These are phyloP conservation scores for Cryptococcus depauperatus DNA, from an alignment of 1,284 basidiomycete genomes.

Conservation along the genomic window DNA sequence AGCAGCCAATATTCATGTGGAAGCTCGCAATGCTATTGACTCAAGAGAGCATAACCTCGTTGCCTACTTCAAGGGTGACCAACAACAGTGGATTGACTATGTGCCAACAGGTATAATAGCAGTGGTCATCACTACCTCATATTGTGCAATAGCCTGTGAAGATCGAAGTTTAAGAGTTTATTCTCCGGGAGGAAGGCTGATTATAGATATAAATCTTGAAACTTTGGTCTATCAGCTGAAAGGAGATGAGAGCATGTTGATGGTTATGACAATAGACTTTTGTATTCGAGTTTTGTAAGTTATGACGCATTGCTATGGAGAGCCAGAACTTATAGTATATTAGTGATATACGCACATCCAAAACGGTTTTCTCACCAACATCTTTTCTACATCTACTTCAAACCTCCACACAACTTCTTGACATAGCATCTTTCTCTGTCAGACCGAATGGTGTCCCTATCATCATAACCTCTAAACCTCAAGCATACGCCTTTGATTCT, in stretches of 20 bases:
- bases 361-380: slow-evolving; percentile 57
- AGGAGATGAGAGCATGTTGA: slow-evolving; percentile 55
- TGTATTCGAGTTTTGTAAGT: slow-evolving; percentile 65
- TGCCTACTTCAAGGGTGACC: slow-evolving; percentile 52
- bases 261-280: slow-evolving; percentile 64
- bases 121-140: slow-evolving; percentile 56
- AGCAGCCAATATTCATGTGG: slow-evolving; percentile 54
- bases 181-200: slow-evolving; percentile 66
- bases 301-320: not conserved
- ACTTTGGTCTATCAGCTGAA: slow-evolving; percentile 64
- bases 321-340: not conserved
- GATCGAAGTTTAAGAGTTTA: slow-evolving; percentile 73
- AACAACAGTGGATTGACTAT: slow-evolving; percentile 79
- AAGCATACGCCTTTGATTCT: slow-evolving; percentile 67
- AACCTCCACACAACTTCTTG: slow-evolving; percentile 17
- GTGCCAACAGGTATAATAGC: slow-evolving; percentile 61
- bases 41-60: slow-evolving; percentile 48
- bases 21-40: slow-evolving; percentile 67
- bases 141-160: slow-evolving; percentile 66
- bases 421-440: slow-evolving; percentile 52
- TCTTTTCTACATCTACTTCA: slow-evolving; percentile 57
- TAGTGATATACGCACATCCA: slow-evolving; percentile 65
- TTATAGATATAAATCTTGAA: slow-evolving; percentile 57
- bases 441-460: slow-evolving; percentile 70
- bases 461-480: slow-evolving; percentile 63